Evolutionary conservation across 75 land plant genomes (phyloP), one percentile per base, ranked within the genome.

Genomic region (Cupressus sempervirens): DNA sequence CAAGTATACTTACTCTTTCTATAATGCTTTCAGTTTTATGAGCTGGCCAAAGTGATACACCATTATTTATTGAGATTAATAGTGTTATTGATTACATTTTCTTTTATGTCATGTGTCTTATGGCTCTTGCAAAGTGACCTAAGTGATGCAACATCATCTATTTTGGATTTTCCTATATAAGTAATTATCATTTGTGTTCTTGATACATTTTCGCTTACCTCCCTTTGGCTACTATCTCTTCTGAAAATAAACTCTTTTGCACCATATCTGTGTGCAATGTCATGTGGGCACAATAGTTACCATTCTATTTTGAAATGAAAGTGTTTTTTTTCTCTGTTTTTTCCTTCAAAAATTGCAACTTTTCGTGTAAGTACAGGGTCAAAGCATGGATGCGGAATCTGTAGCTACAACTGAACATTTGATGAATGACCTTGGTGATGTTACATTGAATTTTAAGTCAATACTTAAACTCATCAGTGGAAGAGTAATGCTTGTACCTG

Each of bases 381-480:
- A 94, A 83, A 89, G 94, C 81, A 73, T 88, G 46, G 99, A 96
- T 83, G 75, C 88, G 30, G 99, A 98, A 85, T 89, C 98, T 56
- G 85, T 96, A 32, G 92, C 86, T 30, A 87, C 83, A 1, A 35
- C 94, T 58, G 89, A 95, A 38, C 97, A 96, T 83, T 88, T 93
- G 87, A 88, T 84, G 88, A 88, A 88, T 85, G 99, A 96, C 58
- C 87, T 89, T 62, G 89, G 89, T 41, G 86, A 87, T 53, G 94
- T 93, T 43, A 90, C 93, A 3, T 87, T 91, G 43, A 98, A 98
- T 77, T 83, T 93, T 62, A 96, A 94, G 46, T 85, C 96, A 72
- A 91, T 96, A 43, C 87, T 98, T 73, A 95, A 92, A 82, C 97
- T 96, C 74, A 93, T 96, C 16, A 95, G 95, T 90, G 96, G 95